A percentile compares a stretch with the other conserved stretches of the same genome.
phyloP scores from a whole-genome alignment of 257 asterid species.

The Osmanthus fragrans region DNA sequence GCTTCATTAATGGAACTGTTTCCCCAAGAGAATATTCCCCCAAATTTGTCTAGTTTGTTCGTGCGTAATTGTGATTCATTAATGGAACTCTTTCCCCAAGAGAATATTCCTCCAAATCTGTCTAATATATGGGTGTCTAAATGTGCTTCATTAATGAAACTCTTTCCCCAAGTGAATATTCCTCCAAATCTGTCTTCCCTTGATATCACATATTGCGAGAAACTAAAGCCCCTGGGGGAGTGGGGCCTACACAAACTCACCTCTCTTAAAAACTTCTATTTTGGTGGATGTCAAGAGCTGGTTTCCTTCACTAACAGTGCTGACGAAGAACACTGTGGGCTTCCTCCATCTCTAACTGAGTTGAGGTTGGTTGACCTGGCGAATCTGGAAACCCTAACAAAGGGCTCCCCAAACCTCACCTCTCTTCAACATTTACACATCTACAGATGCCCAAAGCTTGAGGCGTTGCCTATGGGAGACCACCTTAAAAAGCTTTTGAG shows the following conservation, averaged over 20 bases:
- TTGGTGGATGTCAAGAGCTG: constrained; percentile 11
- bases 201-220: neutral
- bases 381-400: neutral
- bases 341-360: constrained; percentile 25
- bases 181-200: neutral
- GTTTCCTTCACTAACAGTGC: constrained; percentile 14
- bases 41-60: too few relatives aligned
- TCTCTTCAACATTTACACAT: neutral
- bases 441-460: neutral
- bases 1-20: too few relatives aligned
- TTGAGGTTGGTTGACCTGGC: too few relatives aligned
- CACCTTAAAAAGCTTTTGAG: constrained; percentile 8
- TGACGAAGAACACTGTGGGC: neutral
- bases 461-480: constrained; percentile 14
- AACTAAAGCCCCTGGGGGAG: constrained; percentile 25
- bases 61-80: too few relatives aligned
- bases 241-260: constrained; percentile 6
- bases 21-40: too few relatives aligned
- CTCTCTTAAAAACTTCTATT: neutral
- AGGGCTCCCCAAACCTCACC: too few relatives aligned
- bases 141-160: too few relatives aligned
- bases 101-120: too few relatives aligned
- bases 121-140: rapidly evolving
- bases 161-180: too few relatives aligned
- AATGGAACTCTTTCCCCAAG: too few relatives aligned